Evolutionary conservation across 2,329 filamentous ascomycete species (phyloP), one percentile per base, ranked within the genome.

Genomic region (Helotiales sp.): DNA sequence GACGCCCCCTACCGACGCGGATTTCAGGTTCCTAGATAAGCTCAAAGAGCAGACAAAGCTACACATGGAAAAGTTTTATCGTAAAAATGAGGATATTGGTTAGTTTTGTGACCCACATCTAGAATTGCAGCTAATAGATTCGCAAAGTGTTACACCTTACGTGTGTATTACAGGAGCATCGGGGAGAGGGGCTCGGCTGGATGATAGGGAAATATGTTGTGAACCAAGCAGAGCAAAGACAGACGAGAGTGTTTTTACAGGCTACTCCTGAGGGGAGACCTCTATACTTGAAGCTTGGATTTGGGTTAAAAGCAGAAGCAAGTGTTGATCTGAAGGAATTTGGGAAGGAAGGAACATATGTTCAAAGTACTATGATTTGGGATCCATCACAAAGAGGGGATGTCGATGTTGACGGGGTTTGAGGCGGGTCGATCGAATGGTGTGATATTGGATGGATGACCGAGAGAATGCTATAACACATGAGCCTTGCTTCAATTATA

Each of bases 311-410:
- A n/a, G 40, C 40, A 43, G 40, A 43, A 43, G 40, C 40, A 2
- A 7, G 15, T 43, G 40, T 43, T 43, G 40, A 43, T 43, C 40
- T 43, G 40, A 43, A 43, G 40, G 40, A 50, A 13, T 50, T 50
- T 50, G 47, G 47, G 47, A 17, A 50, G 47, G n/a, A 50, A 50
- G 47, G 47, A 28, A 50, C 47, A 50, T 50, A 50, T 17, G 22
- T 50, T 50, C 47, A 50, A 50, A 50, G 47, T 26, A 50, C 47
- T 13, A 50, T 50, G 47, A 20, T 50, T 50, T 50, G 47, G 47
- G 47, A 17, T 28, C 47, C 47, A 50, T 50, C 47, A 22, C 22
- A 22, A 26, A 50, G 7, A 50, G 22, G 13, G 47, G 47, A 50
- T 15, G 20, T 50, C 8, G 24, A 50, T 40, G 6, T 40, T 40